Percentiles rank a stretch among this genome's conserved stretches.
Evolutionary conservation across 2,329 filamentous ascomycete species (phyloP).

Genomic region (Penicillium psychrosexuale): DNA sequence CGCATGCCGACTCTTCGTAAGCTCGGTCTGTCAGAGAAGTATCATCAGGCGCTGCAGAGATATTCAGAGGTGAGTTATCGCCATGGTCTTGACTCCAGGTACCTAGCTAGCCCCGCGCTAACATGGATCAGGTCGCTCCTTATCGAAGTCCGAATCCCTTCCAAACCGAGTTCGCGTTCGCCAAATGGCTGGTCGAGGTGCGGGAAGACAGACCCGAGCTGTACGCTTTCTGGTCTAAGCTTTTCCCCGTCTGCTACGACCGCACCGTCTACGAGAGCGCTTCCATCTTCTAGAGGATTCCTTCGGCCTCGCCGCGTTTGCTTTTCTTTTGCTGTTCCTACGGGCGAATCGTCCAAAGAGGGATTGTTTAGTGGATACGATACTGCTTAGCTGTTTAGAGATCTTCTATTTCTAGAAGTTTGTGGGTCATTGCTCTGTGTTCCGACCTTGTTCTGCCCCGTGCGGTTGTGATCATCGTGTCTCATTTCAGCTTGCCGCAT

Average conservation of each 20-base stretch:
- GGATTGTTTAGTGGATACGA: neutral
- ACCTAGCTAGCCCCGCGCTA: neutral
- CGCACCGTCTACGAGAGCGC: constrained; percentile 31
- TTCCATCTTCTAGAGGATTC: constrained; percentile 17
- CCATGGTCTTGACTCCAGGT: neutral
- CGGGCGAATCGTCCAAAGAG: neutral
- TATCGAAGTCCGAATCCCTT: constrained; percentile 32
- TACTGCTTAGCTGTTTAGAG: neutral
- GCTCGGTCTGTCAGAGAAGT: constrained; percentile 26
- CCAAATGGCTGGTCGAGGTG: constrained; percentile 31
- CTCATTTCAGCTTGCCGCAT: constrained; percentile 5
- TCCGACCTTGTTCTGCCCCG: neutral
- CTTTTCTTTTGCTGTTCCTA: neutral
- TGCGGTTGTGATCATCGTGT: neutral
- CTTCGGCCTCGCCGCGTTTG: neutral
- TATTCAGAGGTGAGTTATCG: constrained; percentile 28
- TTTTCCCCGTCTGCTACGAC: constrained; percentile 36
- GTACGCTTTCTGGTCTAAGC: constrained; percentile 31
- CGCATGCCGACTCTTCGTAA: constrained; percentile 19
- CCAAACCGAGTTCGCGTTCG: constrained; percentile 30
- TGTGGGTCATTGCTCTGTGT: neutral
- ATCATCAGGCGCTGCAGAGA: constrained; percentile 28
- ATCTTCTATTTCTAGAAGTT: neutral
- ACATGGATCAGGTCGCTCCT: constrained; percentile 23
- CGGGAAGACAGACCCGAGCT: constrained; percentile 22